Evolutionary conservation across 176 grass and related monocot species (phyloP).

Genomic region (Carex scoparia): DNA sequence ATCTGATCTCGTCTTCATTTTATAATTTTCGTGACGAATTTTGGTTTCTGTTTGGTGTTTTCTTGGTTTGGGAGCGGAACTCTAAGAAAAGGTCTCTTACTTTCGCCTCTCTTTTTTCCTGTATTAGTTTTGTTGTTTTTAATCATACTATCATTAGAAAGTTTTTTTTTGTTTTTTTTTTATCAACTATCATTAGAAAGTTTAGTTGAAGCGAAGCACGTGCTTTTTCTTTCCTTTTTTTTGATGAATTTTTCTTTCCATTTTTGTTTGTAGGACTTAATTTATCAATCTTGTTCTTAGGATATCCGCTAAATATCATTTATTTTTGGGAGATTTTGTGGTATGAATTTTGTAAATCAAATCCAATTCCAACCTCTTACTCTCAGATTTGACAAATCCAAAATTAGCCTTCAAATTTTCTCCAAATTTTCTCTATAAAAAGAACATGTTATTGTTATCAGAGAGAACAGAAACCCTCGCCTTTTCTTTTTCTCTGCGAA

Average conservation of each 20-base stretch:
- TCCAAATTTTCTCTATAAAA: neutral
- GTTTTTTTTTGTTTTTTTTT: neutral
- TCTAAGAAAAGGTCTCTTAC: neutral
- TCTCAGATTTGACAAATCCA: neutral
- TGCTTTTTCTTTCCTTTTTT: neutral
- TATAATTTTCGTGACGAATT: neutral
- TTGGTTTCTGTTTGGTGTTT: neutral
- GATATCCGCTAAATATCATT: neutral
- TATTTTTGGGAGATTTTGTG: neutral
- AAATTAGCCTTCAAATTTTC: neutral
- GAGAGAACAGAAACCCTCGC: neutral
- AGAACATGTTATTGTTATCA: neutral
- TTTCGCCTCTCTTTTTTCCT: neutral
- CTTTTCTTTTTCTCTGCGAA: neutral
- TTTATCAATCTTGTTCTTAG: constrained; percentile 5
- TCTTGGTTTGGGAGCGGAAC: neutral
- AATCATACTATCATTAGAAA: neutral
- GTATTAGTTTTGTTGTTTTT: neutral
- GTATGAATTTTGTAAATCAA: neutral
- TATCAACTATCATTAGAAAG: too few relatives aligned
- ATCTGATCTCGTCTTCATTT: neutral
- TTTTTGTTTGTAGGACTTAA: neutral
- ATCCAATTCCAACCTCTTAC: neutral
- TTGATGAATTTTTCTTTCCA: too few relatives aligned
- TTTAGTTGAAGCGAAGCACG: neutral